Conservation (phyloP, 2,329 filamentous ascomycete genomes). For the Diaporthe sp. region DNA sequence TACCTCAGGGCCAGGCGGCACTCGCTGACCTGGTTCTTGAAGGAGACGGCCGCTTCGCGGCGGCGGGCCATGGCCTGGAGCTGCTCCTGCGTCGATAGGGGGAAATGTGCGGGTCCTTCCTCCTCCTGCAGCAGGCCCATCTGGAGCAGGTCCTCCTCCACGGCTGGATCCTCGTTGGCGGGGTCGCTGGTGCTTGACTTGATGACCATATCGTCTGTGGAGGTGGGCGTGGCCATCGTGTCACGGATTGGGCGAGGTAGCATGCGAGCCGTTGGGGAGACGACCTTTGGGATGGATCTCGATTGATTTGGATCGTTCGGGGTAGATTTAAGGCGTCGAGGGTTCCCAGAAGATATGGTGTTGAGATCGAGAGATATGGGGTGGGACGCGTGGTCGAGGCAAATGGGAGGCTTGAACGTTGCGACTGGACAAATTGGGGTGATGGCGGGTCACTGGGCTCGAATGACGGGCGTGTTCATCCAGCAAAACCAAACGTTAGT, state of each 20-base stretch:
- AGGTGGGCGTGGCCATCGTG: not conserved
- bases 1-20: slow-evolving; percentile 36
- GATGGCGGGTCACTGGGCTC: not conserved
- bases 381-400: not conserved
- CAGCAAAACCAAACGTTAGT: no score
- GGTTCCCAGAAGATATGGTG: no score
- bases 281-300: no score
- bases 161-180: not conserved
- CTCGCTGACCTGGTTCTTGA: slow-evolving; percentile 25
- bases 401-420: not conserved
- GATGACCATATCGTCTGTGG: not conserved
- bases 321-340: no score
- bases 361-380: not conserved
- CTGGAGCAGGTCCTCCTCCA: not conserved
- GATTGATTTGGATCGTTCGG: not conserved
- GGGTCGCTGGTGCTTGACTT: not conserved
- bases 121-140: not conserved
- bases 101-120: not conserved
- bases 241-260: no score
- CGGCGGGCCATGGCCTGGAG: slow-evolving; percentile 26
- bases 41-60: slow-evolving; percentile 20
- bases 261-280: not conserved
- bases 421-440: no score
- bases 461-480: not conserved
- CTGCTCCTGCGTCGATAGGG: not conserved